Conservation (phyloP, 1,139 yeast genomes). For the Scheffersomyces segobiensis region DNA sequence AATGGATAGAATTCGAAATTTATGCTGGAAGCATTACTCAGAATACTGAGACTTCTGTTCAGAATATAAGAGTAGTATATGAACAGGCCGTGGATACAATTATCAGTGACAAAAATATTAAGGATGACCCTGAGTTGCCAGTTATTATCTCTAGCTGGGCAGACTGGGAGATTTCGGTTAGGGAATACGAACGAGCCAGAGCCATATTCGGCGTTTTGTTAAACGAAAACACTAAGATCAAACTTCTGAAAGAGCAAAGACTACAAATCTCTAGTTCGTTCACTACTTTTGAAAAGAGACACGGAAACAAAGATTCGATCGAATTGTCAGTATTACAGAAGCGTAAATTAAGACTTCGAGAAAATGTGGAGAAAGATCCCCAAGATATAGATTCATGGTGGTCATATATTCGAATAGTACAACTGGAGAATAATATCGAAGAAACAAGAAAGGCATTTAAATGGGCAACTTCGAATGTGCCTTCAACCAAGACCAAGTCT, state of each 20-base stretch:
- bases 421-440: constrained; percentile 4
- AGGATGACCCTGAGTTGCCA: constrained; percentile 19
- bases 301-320: constrained; percentile 57
- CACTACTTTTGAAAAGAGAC: constrained; percentile 64
- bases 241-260: constrained; percentile 45
- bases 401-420: constrained; percentile 48
- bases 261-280: constrained; percentile 45
- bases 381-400: constrained; percentile 81
- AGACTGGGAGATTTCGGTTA: constrained; percentile 65
- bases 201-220: constrained; percentile 60
- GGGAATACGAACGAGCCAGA: constrained; percentile 67
- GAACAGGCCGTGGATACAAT: constrained; percentile 62
- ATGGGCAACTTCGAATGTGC: constrained; percentile 40
- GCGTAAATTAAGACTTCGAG: constrained; percentile 57
- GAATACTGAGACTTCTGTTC: constrained; percentile 18
- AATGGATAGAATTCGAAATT: constrained; percentile 41
- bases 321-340: constrained; percentile 54
- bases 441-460: constrained; percentile 33
- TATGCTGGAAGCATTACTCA: background rate
- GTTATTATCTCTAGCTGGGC: constrained; percentile 55
- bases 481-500: constrained; percentile 33
- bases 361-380: constrained; percentile 47
- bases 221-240: constrained; percentile 23
- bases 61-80: constrained; percentile 60
- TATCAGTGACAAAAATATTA: constrained; percentile 24